Percentiles rank a stretch among this genome's conserved stretches.
phyloP scores from a whole-genome alignment of 345 rosid species.

The Eucalyptus polybractea region DNA sequence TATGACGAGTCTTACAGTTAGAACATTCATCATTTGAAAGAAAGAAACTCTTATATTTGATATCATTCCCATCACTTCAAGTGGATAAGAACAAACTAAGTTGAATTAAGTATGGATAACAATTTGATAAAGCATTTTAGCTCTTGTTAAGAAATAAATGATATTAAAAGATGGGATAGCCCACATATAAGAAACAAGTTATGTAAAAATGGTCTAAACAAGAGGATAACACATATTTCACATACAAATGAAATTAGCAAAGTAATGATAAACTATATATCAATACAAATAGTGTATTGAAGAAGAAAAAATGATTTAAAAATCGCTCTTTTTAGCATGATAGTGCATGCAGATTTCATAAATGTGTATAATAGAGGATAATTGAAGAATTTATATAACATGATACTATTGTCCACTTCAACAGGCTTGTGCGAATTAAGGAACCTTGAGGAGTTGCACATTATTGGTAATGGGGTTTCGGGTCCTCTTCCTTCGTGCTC shows the following conservation, averaged over 20 bases:
- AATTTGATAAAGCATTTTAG: no score
- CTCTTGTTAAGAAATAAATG: no score
- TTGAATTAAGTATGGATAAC: no score
- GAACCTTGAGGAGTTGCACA: neutral
- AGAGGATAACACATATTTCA: neutral
- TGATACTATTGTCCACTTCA: neutral
- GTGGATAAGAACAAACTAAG: no score
- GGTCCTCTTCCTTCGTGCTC: neutral
- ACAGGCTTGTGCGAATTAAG: neutral
- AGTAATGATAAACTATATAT: neutral
- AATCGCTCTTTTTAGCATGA: neutral
- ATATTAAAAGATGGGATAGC: neutral
- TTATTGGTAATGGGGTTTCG: neutral
- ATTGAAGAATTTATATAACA: neutral
- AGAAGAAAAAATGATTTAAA: no score
- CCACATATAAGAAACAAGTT: neutral
- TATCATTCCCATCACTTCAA: no score
- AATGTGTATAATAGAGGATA: neutral
- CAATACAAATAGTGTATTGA: neutral
- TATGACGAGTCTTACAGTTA: no score
- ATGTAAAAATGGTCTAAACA: neutral
- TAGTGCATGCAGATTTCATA: neutral
- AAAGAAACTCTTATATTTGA: no score
- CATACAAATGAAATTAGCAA: neutral
- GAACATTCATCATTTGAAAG: no score